Evolutionary conservation across 1,284 basidiomycete genomes (phyloP).

Genomic region (Marasmius tenuissimus): DNA sequence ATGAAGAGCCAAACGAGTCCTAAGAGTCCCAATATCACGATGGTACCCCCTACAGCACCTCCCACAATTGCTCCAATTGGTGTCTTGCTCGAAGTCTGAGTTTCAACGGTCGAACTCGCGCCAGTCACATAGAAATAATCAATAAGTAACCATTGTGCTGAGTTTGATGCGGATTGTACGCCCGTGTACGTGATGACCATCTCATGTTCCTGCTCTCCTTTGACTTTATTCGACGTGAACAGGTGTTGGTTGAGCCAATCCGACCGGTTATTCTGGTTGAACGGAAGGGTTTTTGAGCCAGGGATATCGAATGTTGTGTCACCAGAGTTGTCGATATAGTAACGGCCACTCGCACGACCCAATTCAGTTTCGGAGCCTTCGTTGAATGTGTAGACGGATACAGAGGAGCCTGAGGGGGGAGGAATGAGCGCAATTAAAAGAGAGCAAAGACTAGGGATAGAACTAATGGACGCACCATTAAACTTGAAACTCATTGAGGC

Average conservation of each 20-base stretch:
- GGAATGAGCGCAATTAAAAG: background rate
- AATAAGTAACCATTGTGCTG: background rate
- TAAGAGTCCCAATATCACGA: no score
- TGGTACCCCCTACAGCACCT: background rate
- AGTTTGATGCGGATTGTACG: background rate
- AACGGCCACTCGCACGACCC: background rate
- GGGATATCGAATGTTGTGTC: background rate
- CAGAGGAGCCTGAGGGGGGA: background rate
- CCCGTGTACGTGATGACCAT: background rate
- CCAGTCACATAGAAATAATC: background rate
- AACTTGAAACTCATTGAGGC: background rate
- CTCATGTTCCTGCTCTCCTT: background rate
- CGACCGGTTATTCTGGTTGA: background rate
- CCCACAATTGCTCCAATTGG: background rate
- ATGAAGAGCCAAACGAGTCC: no score
- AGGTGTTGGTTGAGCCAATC: background rate
- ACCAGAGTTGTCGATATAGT: background rate
- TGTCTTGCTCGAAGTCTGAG: background rate
- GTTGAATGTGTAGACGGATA: background rate
- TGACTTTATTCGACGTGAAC: background rate
- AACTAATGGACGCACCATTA: background rate
- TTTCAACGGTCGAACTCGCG: background rate
- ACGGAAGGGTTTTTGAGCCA: background rate
- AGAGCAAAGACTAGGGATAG: background rate
- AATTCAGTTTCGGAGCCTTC: background rate